Evolutionary conservation across 352 stramenopile genomes (phyloP), one percentile per base, ranked within the genome.

Genomic region (Blastocystis sp.): DNA sequence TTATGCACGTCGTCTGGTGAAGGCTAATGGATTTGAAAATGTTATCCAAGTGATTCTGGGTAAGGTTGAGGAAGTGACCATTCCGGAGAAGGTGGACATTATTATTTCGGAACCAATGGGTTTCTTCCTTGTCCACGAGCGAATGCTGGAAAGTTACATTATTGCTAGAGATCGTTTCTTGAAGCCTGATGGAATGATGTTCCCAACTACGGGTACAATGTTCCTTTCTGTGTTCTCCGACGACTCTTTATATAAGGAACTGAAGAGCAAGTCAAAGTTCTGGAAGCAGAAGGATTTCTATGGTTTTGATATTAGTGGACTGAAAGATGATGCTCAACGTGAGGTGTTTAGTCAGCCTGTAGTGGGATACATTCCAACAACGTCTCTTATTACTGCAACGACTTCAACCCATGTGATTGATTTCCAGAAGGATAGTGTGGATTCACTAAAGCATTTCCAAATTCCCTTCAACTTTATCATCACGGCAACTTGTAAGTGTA

Each of bases 21-120:
- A 93, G 33, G 93, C 94, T 57, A 99, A 99, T 90, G 95, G 95
- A 2, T 92, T 99, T 13, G 91, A 93, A 76, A 93, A 98, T 90
- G 95, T 98, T 78, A 97, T 99, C 48, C 95, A 95, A 11, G 96
- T 99, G 19, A 96, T 99, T 90, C 95, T 98, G 90, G 94, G 96
- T 59, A 97, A 97, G 81, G 97, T 98, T 87, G 97, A 99, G 91
- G 95, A 98, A 7, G 93, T 99, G 35, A 90, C 96, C 89, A 92
- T 99, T 35, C 95, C 96, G 0, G 95, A 98, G 78, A 93, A 93
- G 73, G 97, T 99, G 5, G 97, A 99, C 91, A 95, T 99, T 75
- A 98, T 99, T 40, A 95, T 99, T 24, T 98, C 95, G 1, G 97
- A 99, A 92, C 98, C 96, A 92, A 99, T 99, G 97, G 97, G 97